Base-by-base conservation (phyloP, 192 early-diverging fungal genomes). In the Coemansia sp. region DNA sequence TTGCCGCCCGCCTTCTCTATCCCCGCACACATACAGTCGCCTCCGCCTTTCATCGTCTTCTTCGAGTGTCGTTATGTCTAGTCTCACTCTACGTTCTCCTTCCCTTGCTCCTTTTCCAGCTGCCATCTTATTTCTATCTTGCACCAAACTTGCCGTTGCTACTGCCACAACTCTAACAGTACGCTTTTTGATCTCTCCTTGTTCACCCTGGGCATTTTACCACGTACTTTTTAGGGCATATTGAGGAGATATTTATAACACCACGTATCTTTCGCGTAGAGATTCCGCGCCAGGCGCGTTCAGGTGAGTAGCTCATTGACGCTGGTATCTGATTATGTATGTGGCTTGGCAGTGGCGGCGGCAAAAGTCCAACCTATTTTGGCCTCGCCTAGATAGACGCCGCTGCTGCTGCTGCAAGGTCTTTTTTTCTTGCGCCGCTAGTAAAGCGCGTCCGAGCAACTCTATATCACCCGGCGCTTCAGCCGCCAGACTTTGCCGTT, bases 211-310 rank as follows among this genome's bases (percentile, higher is more conserved):
- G 7, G n/a, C 49, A 50, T 46, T 65, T 27, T 46, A 7, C 43
- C 36, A 65, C 7, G 16, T 33, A 8, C 49, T 29, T 39, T 66
- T 68, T 81, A 81, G 79, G 70, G 15, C 76, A 66, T 62, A 72
- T 81, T 20, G 46, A 81, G 57, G 57, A 81, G 24, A 61, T 81
- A 31, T 81, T 71, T 73, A 81, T 76, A 16, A 58, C 33, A 41
- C 79, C 79, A 3, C 65, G 76, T 31, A 81, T 81, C 10, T 50
- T 76, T 0, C 71, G 62, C 50, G 68, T 76, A 40, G 50, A 64
- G 18, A 61, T 80, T 24, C 73, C 73, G 18, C 40, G 12, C 18
- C 24, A 27, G 24, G 62, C 46, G 55, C 58, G 65, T 29, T 43
- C 67, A 81, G 80, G 80, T 81, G 71, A 68, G 79, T 58, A 33